Conservation (phyloP, 306 rosid genomes). For the Rosa multiflora region DNA sequence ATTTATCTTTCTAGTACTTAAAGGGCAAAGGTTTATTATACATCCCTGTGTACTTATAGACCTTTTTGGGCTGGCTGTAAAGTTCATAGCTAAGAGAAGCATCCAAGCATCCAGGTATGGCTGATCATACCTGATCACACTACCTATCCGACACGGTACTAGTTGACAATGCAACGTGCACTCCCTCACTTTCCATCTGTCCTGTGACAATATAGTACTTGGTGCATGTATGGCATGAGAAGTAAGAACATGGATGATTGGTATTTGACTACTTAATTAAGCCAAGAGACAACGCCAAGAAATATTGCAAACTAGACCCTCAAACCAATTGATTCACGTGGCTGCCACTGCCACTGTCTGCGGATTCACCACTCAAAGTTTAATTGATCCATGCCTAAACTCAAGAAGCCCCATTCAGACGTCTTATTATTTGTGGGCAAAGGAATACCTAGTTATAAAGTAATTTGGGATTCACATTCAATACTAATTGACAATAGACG, state of each 20-base stretch:
- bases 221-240: background rate
- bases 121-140: background rate
- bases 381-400: background rate
- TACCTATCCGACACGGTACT: slow-evolving; percentile 38
- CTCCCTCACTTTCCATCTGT: slow-evolving; percentile 39
- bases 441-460: too few species aligned
- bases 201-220: slow-evolving; percentile 19
- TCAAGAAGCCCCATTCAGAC: background rate
- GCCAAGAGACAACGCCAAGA: background rate
- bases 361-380: background rate
- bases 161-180: slow-evolving; percentile 58
- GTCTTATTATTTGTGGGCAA: too few species aligned
- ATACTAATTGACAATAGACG: too few species aligned
- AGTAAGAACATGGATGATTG: background rate
- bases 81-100: slow-evolving; percentile 28
- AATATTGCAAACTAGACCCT: background rate
- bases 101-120: slow-evolving; percentile 7
- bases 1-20: background rate
- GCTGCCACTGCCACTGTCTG: background rate
- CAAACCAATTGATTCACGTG: background rate
- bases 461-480: too few species aligned
- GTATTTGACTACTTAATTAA: background rate
- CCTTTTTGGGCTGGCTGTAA: slow-evolving; percentile 54
- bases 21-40: background rate
- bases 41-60: background rate